phyloP scores from a whole-genome alignment of 345 rosid genomes.

The Gossypium stocksii region DNA sequence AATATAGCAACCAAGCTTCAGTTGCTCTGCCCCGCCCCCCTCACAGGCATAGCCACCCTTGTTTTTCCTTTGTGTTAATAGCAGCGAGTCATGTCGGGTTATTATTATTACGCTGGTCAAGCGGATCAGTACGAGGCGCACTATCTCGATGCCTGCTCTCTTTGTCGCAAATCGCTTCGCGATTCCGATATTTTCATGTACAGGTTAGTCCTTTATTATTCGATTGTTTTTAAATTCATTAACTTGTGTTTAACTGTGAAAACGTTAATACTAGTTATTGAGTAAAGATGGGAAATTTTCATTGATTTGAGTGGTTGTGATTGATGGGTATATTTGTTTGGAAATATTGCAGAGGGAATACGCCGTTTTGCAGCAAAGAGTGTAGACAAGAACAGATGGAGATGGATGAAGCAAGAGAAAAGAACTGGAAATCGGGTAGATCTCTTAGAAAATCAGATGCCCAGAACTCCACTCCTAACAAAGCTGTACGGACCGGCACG shows the following conservation, averaged over 20 bases:
- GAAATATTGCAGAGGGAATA: slow-evolving; percentile 49
- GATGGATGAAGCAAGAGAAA: slow-evolving; percentile 47
- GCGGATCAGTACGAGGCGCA: slow-evolving; percentile 38
- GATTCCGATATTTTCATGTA: slow-evolving; percentile 89
- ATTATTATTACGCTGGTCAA: slow-evolving; percentile 34
- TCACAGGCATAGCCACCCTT: not conserved
- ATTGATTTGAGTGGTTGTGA: not conserved
- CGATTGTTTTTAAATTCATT: not conserved
- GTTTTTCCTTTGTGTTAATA: not conserved
- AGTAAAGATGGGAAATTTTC: too few species aligned
- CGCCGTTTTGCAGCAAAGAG: slow-evolving; percentile 71
- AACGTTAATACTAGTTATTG: not conserved
- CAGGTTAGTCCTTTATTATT: slow-evolving; percentile 38
- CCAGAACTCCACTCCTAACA: slow-evolving; percentile 28
- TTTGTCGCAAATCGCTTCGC: slow-evolving; percentile 58
- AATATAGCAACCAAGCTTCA: not conserved
- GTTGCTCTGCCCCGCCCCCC: not conserved
- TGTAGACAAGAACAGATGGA: slow-evolving; percentile 86
- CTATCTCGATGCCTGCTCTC: slow-evolving; percentile 69
- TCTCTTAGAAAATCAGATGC: slow-evolving; percentile 46
- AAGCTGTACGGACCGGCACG: slow-evolving; percentile 44
- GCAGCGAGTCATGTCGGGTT: slow-evolving; percentile 22
- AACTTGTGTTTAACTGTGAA: not conserved
- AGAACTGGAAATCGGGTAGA: slow-evolving; percentile 50
- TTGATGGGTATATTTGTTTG: not conserved